Evolutionary conservation across 306 rosid species (phyloP), one percentile per base, ranked within the genome.

Genomic region (Cucurbita pepo): DNA sequence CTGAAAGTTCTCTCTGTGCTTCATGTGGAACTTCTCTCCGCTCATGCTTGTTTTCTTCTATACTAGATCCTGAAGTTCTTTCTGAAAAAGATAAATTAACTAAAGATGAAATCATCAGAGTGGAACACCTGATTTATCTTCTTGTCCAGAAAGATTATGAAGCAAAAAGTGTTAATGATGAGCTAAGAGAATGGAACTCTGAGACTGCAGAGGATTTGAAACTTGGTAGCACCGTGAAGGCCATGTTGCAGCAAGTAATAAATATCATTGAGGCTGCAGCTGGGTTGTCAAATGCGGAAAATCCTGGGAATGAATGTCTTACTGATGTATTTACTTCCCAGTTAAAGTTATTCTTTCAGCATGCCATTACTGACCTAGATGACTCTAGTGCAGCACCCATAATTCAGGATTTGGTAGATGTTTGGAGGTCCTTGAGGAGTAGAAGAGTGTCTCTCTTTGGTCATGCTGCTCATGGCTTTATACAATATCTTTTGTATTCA

Each of bases 361-460:
- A 57, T 74, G 77, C 85, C 74, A 88, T 74, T 75, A 61, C 81
- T 83, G 88, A 86, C 77, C 70, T 85, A 65, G 82, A 73, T 15
- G 91, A 85, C 85, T 79, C 83, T 55, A 79, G 81, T 48, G 34
- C 83, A 64, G 43, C 63, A 69, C 78, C 87, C 65, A 65, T 73
- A n/a, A 69, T 92, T 56, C 86, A 85, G 76, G 86, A 82, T 76
- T 86, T 92, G 57, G 78, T 87, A 56, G 85, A 81, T 77, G 74
- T 92, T 80, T 92, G 98, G 96, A 86, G 89, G 98, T 84, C 88
- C 75, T 80, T 90, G 88, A 86, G 96, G 83, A 83, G 78, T 83
- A 90, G 98, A 77, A 83, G 96, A 83, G 96, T 92, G 77, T 88
- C 96, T 79, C 80, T 92, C 58, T 90, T 87, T 87, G 98, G 96